phyloP scores from a whole-genome alignment of 345 rosid species.

The Acer negundo region DNA sequence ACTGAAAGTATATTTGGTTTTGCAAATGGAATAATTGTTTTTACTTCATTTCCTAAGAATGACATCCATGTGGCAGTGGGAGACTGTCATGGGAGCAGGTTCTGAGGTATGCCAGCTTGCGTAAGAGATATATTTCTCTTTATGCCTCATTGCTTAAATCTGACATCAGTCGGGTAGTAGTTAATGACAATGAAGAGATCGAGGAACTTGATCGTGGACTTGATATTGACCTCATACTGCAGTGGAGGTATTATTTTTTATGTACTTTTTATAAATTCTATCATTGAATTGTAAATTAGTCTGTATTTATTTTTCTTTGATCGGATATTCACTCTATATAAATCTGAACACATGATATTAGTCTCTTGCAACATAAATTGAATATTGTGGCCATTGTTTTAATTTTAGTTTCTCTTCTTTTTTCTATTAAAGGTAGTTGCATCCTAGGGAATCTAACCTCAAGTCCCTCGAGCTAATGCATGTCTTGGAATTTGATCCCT shows the following conservation, averaged over 20 bases:
- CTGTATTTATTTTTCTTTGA: not conserved
- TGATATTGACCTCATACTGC: constrained; percentile 86
- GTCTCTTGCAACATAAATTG: not conserved
- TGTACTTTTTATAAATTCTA: constrained; percentile 6
- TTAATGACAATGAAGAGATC: constrained; percentile 79
- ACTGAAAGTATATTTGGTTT: not conserved
- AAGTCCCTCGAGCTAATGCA: too few species aligned
- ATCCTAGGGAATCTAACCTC: too few species aligned
- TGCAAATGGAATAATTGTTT: constrained; percentile 1
- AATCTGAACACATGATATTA: not conserved
- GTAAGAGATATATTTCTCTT: constrained; percentile 81
- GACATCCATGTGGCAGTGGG: constrained; percentile 71
- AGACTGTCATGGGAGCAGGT: constrained; percentile 93
- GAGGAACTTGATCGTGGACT: constrained; percentile 84
- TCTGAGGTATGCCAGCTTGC: constrained; percentile 67
- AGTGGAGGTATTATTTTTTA: constrained; percentile 76
- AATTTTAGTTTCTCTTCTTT: not conserved
- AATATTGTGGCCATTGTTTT: not conserved
- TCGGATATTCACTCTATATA: not conserved
- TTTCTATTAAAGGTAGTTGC: too few species aligned
- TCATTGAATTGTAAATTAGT: not conserved
- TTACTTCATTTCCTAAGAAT: constrained; percentile 34
- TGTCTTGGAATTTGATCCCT: too few species aligned
- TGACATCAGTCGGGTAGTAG: constrained; percentile 57
- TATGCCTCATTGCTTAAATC: constrained; percentile 92